Conservation (phyloP, 1,284 basidiomycete genomes). For the Lentinula novae-zelandiae region DNA sequence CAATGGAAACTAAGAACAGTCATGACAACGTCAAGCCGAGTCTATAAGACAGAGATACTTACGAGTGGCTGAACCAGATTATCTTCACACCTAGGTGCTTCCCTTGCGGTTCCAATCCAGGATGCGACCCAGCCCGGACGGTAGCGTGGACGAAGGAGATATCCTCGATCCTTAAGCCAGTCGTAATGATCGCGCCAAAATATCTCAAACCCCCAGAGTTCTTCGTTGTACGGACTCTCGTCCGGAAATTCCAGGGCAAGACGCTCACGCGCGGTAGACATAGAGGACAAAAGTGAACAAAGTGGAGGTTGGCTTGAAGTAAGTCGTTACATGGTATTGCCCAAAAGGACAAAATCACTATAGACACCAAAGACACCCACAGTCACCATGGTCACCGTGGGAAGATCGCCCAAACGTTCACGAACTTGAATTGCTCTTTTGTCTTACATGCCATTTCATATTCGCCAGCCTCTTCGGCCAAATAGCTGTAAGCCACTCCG, state of each 20-base stretch:
- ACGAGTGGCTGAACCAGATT: background rate
- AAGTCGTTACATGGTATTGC: too few species aligned
- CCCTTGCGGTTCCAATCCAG: constrained; percentile 6
- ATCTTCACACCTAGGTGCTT: constrained; percentile 19
- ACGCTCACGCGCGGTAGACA: background rate
- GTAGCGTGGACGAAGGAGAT: constrained; percentile 32
- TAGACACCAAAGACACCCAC: too few species aligned
- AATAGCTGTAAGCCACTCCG: too few species aligned
- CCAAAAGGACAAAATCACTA: too few species aligned
- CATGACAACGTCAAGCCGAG: background rate
- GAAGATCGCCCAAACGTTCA: too few species aligned
- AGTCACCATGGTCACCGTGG: too few species aligned
- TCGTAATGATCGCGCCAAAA: constrained; percentile 28
- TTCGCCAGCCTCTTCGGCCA: too few species aligned
- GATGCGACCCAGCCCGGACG: background rate
- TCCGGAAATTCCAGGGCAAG: background rate
- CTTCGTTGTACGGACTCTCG: background rate
- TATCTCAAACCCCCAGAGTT: constrained; percentile 7
- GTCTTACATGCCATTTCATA: too few species aligned
- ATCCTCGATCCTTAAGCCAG: constrained; percentile 28
- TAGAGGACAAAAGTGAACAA: background rate
- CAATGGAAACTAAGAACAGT: constrained; percentile 26
- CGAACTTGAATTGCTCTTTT: too few species aligned
- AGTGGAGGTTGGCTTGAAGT: too few species aligned
- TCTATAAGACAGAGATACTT: constrained; percentile 3